Evolutionary conservation across 192 early-diverging fungal species (phyloP).

Genomic region (Linnemannia zychae): DNA sequence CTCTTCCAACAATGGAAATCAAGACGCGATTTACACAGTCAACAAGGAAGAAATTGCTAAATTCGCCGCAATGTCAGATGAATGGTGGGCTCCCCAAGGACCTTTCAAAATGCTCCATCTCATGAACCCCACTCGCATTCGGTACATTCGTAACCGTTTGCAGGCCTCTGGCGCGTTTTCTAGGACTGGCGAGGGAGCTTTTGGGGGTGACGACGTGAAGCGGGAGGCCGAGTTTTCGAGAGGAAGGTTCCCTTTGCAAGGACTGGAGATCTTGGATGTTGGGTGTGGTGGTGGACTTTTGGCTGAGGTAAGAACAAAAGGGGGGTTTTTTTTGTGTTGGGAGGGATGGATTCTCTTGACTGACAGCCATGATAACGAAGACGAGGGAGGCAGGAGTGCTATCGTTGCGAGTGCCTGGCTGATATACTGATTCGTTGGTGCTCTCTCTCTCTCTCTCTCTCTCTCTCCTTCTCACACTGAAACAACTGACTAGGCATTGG

Average conservation of each 20-base stretch:
- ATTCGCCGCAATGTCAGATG: conserved; percentile 75
- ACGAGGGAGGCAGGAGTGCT: too few relatives aligned
- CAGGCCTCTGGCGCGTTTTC: conserved; percentile 17
- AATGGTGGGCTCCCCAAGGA: conserved; percentile 95
- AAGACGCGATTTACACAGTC: conserved; percentile 56
- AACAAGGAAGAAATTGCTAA: conserved; percentile 81
- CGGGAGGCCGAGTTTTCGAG: conserved; percentile 2
- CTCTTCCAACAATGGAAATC: neutral
- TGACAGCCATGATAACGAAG: too few relatives aligned
- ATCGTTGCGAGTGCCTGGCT: too few relatives aligned
- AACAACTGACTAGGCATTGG: conserved; percentile 67
- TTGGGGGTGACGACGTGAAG: neutral
- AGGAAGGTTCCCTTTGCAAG: conserved; percentile 61
- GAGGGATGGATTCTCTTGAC: too few relatives aligned
- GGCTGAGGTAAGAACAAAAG: conserved; percentile 82
- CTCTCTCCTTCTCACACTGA: too few relatives aligned
- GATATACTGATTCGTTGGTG: too few relatives aligned
- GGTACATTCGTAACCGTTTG: conserved; percentile 77
- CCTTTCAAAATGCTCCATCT: conserved; percentile 87
- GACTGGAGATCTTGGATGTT: conserved; percentile 83
- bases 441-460: too few relatives aligned
- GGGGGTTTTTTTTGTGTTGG: too few relatives aligned
- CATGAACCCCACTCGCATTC: conserved; percentile 79
- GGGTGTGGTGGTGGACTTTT: conserved; percentile 96
- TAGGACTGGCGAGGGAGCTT: neutral